phyloP scores from a whole-genome alignment of 2,329 filamentous ascomycete species.

The Penicillium sp. region DNA sequence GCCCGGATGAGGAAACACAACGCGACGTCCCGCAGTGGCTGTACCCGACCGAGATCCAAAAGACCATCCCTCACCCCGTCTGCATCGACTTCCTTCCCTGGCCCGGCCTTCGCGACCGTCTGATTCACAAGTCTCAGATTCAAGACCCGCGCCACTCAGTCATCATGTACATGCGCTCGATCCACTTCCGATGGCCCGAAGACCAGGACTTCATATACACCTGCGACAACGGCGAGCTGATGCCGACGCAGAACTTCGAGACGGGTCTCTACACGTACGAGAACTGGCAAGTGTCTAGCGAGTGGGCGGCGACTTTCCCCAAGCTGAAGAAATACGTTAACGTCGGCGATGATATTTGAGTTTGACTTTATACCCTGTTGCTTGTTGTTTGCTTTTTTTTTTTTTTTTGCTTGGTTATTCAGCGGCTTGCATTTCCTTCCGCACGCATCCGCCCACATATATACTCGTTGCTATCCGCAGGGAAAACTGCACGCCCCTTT shows the following conservation, averaged over 20 bases:
- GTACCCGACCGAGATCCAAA: conserved; percentile 19
- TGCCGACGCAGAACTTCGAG: conserved; percentile 15
- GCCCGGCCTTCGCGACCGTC: conserved; percentile 17
- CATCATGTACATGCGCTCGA: conserved; percentile 17
- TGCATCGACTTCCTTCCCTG: conserved; percentile 20
- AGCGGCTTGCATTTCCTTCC: too few species aligned
- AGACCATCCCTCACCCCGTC: conserved; percentile 18
- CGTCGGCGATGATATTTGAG: conserved; percentile 2
- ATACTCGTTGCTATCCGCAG: too few species aligned
- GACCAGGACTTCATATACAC: conserved; percentile 20
- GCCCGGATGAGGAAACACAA: conserved; percentile 20
- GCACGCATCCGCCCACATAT: too few species aligned
- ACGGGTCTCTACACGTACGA: conserved; percentile 10
- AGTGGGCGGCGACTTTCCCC: conserved; percentile 16
- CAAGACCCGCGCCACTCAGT: conserved; percentile 16
- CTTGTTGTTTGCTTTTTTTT: neutral
- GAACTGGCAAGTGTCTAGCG: conserved; percentile 18
- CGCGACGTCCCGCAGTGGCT: conserved; percentile 18
- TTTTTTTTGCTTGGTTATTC: neutral
- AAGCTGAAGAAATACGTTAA: conserved; percentile 14
- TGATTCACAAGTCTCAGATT: conserved; percentile 7
- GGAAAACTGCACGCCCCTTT: too few species aligned
- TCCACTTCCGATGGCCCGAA: conserved; percentile 17
- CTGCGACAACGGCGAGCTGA: conserved; percentile 13
- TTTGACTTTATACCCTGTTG: neutral